Evolutionary conservation across 1,284 basidiomycete species (phyloP), one percentile per base, ranked within the genome.

Genomic region (Irpex lacteus): DNA sequence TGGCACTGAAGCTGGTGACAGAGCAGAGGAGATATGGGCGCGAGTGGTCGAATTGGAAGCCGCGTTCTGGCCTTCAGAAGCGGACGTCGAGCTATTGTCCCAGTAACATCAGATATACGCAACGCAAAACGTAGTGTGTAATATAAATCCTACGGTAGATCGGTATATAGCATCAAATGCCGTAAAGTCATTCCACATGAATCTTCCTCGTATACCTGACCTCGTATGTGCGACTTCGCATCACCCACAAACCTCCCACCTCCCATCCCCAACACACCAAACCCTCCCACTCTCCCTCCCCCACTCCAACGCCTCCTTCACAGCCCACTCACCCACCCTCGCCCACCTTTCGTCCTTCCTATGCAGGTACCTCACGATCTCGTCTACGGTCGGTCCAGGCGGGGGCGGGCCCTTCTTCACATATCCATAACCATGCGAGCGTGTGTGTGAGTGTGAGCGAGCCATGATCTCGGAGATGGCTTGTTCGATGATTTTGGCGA

Each of bases 341-440:
- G 77, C 79, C 90, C 90, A 92, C 59, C 83, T 78, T 65, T 82
- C 86, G 69, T 92, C 89, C 53, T 72, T 76, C 50, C 74, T 72
- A 66, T 74, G 76, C 67, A 89, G 70, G 68, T 78, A 78, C 4
- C 67, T 65, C 26, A 83, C 69, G 18, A 92, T 78, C 7, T 82
- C 83, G 26, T 79, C 79, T 59, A 80, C 79, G 11, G 83, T 85
- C 5, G 81, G 82, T 5, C 83, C 83, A 61, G 32, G 40, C 21
- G 58, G 36, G 53, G 62, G 61, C 18, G 56, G 60, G 6, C 44
- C 49, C 37, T 60, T 60, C 37, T 11, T 37, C 57, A 32, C 63
- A 50, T 32, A 68, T 6, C 32, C 32, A 34, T 34, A 34, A 1
- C 32, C 32, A 34, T 34, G 32, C 63, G 19, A 54, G n/a, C 68